phyloP scores from a whole-genome alignment of 257 asterid genomes.

The Primulina tabacum region DNA sequence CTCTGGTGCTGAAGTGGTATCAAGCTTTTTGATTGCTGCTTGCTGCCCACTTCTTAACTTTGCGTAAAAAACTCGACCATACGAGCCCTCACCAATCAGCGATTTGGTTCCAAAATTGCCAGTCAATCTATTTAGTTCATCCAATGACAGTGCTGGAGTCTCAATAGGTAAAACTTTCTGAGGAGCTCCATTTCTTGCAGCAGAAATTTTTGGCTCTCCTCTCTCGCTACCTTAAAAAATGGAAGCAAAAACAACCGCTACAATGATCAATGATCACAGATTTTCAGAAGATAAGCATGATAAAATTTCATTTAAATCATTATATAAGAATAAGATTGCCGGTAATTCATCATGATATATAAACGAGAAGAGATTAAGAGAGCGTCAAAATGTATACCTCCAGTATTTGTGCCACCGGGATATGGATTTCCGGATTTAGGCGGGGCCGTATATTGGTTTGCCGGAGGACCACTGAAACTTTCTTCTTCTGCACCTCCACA shows the following conservation, averaged over 20 bases:
- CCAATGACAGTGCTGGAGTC: constrained; percentile 55
- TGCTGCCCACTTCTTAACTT: constrained; percentile 47
- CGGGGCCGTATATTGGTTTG: constrained; percentile 63
- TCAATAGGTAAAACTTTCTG: constrained; percentile 72
- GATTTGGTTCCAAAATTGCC: constrained; percentile 59
- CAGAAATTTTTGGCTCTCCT: constrained; percentile 67
- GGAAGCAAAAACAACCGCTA: background rate
- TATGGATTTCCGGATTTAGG: constrained; percentile 56
- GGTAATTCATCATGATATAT: background rate
- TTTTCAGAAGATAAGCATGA: background rate
- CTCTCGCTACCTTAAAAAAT: constrained; percentile 52
- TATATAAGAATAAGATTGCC: background rate
- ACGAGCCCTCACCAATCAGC: constrained; percentile 77
- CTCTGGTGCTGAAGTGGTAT: constrained; percentile 54
- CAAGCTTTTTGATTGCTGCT: constrained; percentile 74
- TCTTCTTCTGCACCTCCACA: constrained; percentile 92
- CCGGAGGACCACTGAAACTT: constrained; percentile 48
- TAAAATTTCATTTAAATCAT: too few relatives aligned
- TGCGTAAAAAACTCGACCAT: constrained; percentile 65
- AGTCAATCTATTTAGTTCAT: constrained; percentile 56
- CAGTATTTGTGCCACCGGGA: constrained; percentile 39
- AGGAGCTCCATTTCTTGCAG: constrained; percentile 62
- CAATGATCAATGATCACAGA: background rate
- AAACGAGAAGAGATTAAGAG: background rate
- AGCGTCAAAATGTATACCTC: constrained; percentile 26